Evolutionary conservation across 2,329 filamentous ascomycete species (phyloP), one percentile per base, ranked within the genome.

Genomic region (Venturia aucupariae): DNA sequence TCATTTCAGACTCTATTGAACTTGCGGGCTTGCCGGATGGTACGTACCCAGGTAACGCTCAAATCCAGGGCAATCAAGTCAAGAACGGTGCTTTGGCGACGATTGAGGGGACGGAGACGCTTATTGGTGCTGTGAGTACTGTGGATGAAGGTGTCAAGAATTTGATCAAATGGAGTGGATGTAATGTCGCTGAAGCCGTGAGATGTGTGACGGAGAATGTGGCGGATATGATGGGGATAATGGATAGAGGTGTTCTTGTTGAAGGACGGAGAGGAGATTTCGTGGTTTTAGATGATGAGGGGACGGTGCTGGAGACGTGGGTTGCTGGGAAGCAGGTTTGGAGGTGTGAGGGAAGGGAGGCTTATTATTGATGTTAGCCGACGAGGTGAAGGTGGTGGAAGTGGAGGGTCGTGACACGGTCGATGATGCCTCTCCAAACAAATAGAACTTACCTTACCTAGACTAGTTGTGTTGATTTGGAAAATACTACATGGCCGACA

Each of bases 1-100:
- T 83, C 57, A 77, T 83, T 65, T 83, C 81, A 1, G 82, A 84
- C 70, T 78, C 75, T 63, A 82, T 83, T 67, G 82, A 84, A 68
- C 76, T 84, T 3, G 79, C 80, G 11, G 80, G 80, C 8, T 72
- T 84, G 0, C 74, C 77, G 0, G 79, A 84, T 63, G 82, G 81
- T 0, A 75, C 76, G 0, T 79, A 84, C 66, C 78, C 80, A 0
- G 80, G 80, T 0, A 79, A 84, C 66, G 73, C 79, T 1, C 82
- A 84, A 67, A 82, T 84, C 24, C 75, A 79, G 1, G 74, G 75
- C 42, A 70, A 76, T 35, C 82, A 84, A 68, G 74, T 75, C 5
- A 84, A 84, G 68, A 66, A 68, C 2, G 81, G 80, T 0, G 78
- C 78, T 32, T 72, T 75, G 61, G 82, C 81, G 0, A 80, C 79